Evolutionary conservation across 2,329 filamentous ascomycete species (phyloP).

Genomic region (Fusarium fujikuroi): DNA sequence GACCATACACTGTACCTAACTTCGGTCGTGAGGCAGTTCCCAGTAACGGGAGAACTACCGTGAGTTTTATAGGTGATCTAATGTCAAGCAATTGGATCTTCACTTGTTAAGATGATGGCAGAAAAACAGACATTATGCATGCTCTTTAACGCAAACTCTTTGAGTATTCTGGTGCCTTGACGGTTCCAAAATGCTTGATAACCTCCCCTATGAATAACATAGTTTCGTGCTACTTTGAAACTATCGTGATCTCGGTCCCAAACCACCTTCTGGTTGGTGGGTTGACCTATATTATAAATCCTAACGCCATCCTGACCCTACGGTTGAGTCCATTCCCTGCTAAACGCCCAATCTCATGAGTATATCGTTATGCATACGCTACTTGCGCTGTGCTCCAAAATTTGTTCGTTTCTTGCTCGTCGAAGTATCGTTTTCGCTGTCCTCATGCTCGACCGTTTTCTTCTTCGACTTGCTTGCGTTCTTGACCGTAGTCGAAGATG

Average conservation of each 20-base stretch:
- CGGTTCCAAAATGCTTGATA: not conserved
- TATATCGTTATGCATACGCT: not conserved
- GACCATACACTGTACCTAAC: not conserved
- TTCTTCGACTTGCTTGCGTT: slow-evolving; percentile 63
- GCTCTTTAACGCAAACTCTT: not conserved
- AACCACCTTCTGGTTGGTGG: not conserved
- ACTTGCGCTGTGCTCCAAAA: slow-evolving; percentile 66
- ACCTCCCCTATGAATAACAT: not conserved
- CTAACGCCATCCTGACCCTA: slow-evolving; percentile 20
- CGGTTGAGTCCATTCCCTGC: not conserved
- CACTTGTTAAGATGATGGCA: not conserved
- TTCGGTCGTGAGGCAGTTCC: not conserved
- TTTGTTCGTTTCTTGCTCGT: slow-evolving; percentile 66
- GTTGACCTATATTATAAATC: not conserved
- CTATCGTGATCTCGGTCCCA: not conserved
- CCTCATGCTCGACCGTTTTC: slow-evolving; percentile 59
- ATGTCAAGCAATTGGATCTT: not conserved
- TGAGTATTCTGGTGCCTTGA: not conserved
- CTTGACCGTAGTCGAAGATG: slow-evolving; percentile 60
- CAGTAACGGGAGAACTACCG: not conserved
- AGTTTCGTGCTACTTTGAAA: not conserved
- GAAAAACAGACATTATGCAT: not conserved
- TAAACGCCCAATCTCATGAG: slow-evolving; percentile 12
- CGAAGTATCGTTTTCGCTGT: slow-evolving; percentile 69
- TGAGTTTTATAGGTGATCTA: not conserved